Conservation (phyloP, 257 asterid species). For the Paulownia fortunei region DNA sequence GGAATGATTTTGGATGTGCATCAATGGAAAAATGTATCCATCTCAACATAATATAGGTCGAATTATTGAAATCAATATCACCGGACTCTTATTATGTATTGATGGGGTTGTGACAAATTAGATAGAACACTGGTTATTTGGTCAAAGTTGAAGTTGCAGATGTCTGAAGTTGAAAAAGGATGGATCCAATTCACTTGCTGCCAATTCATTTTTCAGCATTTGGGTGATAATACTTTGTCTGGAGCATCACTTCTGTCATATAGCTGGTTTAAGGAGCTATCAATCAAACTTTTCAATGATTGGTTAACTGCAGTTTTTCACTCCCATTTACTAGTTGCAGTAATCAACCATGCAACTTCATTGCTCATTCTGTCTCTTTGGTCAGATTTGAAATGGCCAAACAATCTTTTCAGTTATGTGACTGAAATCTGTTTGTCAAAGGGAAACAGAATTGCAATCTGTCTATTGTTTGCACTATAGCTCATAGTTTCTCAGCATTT, state of each 20-base stretch:
- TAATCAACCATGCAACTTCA: background rate
- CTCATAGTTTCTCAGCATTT: background rate
- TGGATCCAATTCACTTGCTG: background rate
- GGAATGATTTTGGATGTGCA: conserved; percentile 11
- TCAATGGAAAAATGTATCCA: conserved; percentile 2
- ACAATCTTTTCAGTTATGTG: conserved; percentile 2
- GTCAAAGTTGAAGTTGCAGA: background rate
- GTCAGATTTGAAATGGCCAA: conserved; percentile 8
- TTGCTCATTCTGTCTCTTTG: background rate
- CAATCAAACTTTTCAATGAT: background rate
- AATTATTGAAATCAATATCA: background rate
- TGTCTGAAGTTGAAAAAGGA: conserved; percentile 1
- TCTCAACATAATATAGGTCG: background rate
- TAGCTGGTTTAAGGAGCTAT: conserved; percentile 7
- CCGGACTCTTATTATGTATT: background rate
- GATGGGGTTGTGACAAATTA: conserved; percentile 1
- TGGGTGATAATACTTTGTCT: background rate
- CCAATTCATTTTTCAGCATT: conserved; percentile 8
- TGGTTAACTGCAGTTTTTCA: background rate
- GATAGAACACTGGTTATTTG: background rate
- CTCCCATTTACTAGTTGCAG: background rate
- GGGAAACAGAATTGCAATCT: conserved; percentile 1
- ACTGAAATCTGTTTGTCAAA: conserved; percentile 12
- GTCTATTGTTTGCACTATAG: background rate
- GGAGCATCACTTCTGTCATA: background rate